Evolutionary conservation across 768 basidiomycete species (phyloP), one percentile per base, ranked within the genome.

Genomic region (Hypsizygus marmoreus): DNA sequence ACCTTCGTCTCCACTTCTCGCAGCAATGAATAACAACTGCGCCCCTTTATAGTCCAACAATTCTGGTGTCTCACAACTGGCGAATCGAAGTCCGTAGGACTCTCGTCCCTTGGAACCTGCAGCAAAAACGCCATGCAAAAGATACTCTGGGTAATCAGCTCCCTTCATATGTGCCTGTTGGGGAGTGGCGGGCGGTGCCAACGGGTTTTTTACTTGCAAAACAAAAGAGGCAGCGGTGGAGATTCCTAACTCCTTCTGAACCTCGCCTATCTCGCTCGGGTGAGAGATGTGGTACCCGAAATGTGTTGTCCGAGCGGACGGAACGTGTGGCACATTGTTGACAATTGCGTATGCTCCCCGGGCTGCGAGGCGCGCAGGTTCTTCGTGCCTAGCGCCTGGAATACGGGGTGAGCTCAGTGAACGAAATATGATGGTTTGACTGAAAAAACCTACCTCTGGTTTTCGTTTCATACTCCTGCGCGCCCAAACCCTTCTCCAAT

Each of bases 211-310:
- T 37, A 84, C 76, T 50, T 84, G 81, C 4, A 85, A 29, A 12
- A 80, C 65, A 51, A 83, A 85, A 0, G 77, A 76, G 0, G 77
- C 78, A 0, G 77, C 74, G 1, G 64, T 62, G 39, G 72, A 62
- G 44, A 86, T 79, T 3, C 80, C 80, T 4, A 87, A 65, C 5
- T 68, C 75, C 14, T 66, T 55, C 47, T 85, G 85, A 0, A 84
- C 81, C 3, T 79, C 73, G 8, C 80, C 79, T 29, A 74, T 57
- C 13, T 71, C 65, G 13, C 64, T 49, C 0, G 75, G 77, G 50
- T 85, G 80, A 4, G 80, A 79, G 30, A 84, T 68, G 48, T 77
- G 67, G 57, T 82, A 82, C 0, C 79, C 84, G 25, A 84, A 68
- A 58, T 79, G 79, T 0, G 80, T 82, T 41, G 66, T 67, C 30